Evolutionary conservation across 2,329 filamentous ascomycete species (phyloP).

Genomic region (Phaeophleospora eucalypticola): DNA sequence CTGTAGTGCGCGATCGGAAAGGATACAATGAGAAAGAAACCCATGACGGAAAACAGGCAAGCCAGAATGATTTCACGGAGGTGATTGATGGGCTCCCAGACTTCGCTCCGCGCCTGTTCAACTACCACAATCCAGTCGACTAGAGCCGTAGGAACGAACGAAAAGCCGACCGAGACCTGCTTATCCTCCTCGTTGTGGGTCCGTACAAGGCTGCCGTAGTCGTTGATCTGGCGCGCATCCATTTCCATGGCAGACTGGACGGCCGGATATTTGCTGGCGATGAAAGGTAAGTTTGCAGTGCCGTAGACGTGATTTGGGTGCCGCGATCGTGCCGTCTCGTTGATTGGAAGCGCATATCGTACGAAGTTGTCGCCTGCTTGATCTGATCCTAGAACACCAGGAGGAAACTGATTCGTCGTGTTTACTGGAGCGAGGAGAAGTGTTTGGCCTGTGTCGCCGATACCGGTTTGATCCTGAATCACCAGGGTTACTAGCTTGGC

Average conservation of each 20-base stretch:
- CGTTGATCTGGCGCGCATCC: slow-evolving; percentile 40
- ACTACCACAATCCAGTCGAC: slow-evolving; percentile 81
- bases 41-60: slow-evolving; percentile 80
- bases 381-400: slow-evolving; percentile 28
- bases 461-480: slow-evolving; percentile 61
- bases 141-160: slow-evolving; percentile 61
- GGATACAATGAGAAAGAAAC: slow-evolving; percentile 63
- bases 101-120: slow-evolving; percentile 70
- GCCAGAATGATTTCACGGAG: slow-evolving; percentile 77
- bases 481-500: slow-evolving; percentile 61
- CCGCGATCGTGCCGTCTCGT: slow-evolving; percentile 21
- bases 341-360: slow-evolving; percentile 30
- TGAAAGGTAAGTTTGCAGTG: slow-evolving; percentile 52
- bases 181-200: slow-evolving; percentile 63
- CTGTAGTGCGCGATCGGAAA: slow-evolving; percentile 78
- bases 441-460: slow-evolving; percentile 67
- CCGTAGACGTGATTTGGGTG: slow-evolving; percentile 33
- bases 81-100: slow-evolving; percentile 70
- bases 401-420: slow-evolving; percentile 54
- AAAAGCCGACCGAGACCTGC: slow-evolving; percentile 74
- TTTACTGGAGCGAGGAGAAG: slow-evolving; percentile 66
- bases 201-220: slow-evolving; percentile 62
- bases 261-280: slow-evolving; percentile 59
- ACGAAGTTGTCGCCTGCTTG: slow-evolving; percentile 19
- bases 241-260: slow-evolving; percentile 56